Percentiles rank a stretch among this genome's conserved stretches.
phyloP scores from a whole-genome alignment of 1,284 basidiomycete genomes.

The Cutaneotrichosporon spelunceum region DNA sequence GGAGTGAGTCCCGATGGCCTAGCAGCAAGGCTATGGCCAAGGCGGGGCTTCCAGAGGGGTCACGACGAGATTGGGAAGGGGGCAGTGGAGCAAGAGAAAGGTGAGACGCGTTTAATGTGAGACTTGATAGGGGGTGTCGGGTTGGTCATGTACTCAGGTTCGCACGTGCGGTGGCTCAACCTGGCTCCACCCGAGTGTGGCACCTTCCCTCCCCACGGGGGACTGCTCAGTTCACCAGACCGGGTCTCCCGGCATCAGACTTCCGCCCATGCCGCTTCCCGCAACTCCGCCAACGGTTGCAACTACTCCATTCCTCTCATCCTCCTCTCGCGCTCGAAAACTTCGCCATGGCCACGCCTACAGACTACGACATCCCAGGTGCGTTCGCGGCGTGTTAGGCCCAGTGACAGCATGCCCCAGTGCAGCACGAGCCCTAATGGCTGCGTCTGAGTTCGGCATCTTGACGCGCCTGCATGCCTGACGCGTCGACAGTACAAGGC shows the following conservation, averaged over 20 bases:
- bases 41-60: background rate
- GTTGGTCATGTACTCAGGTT: background rate
- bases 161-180: conserved; percentile 1
- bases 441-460: no score
- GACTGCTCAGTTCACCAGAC: background rate
- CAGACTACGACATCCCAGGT: conserved; percentile 26
- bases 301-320: background rate
- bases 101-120: background rate
- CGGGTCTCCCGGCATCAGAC: no score
- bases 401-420: no score
- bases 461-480: no score
- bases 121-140: background rate
- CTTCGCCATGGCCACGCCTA: background rate
- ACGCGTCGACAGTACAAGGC: background rate
- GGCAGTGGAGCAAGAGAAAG: background rate
- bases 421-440: no score
- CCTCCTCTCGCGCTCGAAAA: background rate
- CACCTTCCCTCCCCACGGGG: conserved; percentile 4
- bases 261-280: background rate
- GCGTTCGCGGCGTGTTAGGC: background rate
- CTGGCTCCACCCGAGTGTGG: background rate
- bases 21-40: background rate
- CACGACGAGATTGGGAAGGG: background rate
- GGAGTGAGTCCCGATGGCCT: background rate
- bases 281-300: background rate